Conservation (phyloP, 2,329 filamentous ascomycete genomes). For the Sporothrix sp. region DNA sequence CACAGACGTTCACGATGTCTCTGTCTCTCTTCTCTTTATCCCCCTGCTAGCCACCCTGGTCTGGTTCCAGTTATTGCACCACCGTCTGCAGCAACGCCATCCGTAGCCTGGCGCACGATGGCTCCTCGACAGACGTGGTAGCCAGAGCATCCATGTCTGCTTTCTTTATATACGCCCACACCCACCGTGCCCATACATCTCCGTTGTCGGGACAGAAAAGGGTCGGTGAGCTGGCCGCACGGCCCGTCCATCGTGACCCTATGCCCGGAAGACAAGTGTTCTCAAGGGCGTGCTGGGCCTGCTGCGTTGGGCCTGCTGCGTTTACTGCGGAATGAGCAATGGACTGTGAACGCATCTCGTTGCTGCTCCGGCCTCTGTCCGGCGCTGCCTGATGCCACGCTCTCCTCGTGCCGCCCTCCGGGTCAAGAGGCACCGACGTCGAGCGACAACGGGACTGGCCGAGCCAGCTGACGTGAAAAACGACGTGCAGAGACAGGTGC, state of each 20-base stretch:
- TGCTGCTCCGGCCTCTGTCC: too few species aligned
- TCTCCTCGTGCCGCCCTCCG: background rate
- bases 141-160: too few species aligned
- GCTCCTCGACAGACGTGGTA: too few species aligned
- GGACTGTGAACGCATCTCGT: background rate
- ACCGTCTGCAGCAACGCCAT: constrained; percentile 4
- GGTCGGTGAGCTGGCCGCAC: background rate
- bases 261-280: too few species aligned
- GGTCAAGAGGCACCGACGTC: background rate
- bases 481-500: background rate
- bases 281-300: too few species aligned
- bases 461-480: constrained; percentile 6
- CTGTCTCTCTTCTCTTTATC: background rate
- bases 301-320: too few species aligned
- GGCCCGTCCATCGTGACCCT: background rate
- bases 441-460: constrained; percentile 3
- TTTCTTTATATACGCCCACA: background rate
- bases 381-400: too few species aligned
- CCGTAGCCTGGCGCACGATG: background rate
- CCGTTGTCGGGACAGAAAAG: constrained; percentile 5
- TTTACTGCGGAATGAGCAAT: too few species aligned
- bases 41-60: too few species aligned
- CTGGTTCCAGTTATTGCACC: too few species aligned
- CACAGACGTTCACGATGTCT: constrained; percentile 12
- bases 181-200: constrained; percentile 6